phyloP scores from a whole-genome alignment of 2,329 filamentous ascomycete genomes.

The Arthroderma sp. region DNA sequence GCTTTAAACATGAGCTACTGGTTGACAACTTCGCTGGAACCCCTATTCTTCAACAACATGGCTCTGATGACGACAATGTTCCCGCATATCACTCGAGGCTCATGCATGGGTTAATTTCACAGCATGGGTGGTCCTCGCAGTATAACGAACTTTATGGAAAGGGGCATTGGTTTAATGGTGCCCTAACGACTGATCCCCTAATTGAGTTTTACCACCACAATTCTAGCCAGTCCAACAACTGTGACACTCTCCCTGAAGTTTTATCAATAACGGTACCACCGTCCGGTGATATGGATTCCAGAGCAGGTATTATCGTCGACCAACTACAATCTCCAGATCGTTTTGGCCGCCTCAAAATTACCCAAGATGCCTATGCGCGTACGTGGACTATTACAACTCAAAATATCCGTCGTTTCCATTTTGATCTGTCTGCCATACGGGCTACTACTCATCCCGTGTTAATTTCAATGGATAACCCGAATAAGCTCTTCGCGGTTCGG shows the following conservation, averaged over 20 bases:
- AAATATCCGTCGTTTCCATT: constrained; percentile 32
- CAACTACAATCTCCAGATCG: constrained; percentile 38
- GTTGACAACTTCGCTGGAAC: constrained; percentile 39
- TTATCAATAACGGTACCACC: constrained; percentile 40
- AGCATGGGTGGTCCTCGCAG: constrained; percentile 28
- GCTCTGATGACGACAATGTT: constrained; percentile 44
- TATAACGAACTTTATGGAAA: constrained; percentile 39
- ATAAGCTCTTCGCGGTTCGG: constrained; percentile 10
- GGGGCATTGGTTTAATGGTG: constrained; percentile 42
- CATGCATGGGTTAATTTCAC: constrained; percentile 36
- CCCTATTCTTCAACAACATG: constrained; percentile 44
- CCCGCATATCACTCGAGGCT: constrained; percentile 44
- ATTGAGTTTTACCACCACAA: constrained; percentile 35
- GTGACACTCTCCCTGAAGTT: constrained; percentile 13
- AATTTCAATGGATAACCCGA: constrained; percentile 13
- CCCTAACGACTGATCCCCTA: constrained; percentile 40
- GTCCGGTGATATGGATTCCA: constrained; percentile 39
- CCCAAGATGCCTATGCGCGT: constrained; percentile 12
- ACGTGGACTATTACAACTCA: constrained; percentile 28
- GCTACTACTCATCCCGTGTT: constrained; percentile 6
- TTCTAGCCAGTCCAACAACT: constrained; percentile 1
- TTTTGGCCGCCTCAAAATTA: constrained; percentile 37
- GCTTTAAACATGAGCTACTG: constrained; percentile 44
- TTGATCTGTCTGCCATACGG: constrained; percentile 10
- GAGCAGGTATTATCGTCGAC: constrained; percentile 38